Percentiles rank a stretch among this genome's conserved stretches.
phyloP scores from a whole-genome alignment of 169 alveolate species.

The Plasmodium gonderi region DNA sequence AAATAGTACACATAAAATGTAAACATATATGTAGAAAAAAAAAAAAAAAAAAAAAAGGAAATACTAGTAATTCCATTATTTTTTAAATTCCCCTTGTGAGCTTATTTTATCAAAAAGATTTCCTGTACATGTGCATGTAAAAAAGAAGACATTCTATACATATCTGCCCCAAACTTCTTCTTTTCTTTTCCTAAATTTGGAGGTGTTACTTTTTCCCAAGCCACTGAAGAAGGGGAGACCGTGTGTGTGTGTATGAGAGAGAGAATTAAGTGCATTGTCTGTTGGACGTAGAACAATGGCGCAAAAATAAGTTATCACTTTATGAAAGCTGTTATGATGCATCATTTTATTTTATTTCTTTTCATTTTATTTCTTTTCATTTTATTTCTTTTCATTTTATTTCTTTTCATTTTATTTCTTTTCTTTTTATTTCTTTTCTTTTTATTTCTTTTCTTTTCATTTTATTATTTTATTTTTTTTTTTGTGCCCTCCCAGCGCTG shows the following conservation, averaged over 20 bases:
- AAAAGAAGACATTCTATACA: neutral
- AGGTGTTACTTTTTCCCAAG: slow-evolving; percentile 30
- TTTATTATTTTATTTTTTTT: too few species aligned
- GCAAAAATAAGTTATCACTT: neutral
- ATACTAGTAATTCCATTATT: neutral
- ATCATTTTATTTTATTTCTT: neutral
- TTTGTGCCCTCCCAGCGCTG: too few species aligned
- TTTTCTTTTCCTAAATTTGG: neutral
- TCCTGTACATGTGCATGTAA: neutral
- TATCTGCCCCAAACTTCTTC: neutral
- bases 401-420: neutral
- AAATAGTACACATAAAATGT: neutral
- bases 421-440: too few species aligned
- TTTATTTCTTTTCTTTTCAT: too few species aligned
- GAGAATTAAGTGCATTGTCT: neutral
- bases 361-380: neutral
- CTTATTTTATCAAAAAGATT: neutral
- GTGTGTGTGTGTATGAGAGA: too few species aligned
- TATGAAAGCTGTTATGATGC: neutral
- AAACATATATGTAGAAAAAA: neutral
- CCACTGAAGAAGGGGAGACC: slow-evolving; percentile 59
- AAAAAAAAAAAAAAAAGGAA: neutral
- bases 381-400: neutral
- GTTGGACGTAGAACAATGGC: neutral
- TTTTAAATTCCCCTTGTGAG: neutral